phyloP scores from a whole-genome alignment of 169 alveolate species.

The Perkinsus olseni region DNA sequence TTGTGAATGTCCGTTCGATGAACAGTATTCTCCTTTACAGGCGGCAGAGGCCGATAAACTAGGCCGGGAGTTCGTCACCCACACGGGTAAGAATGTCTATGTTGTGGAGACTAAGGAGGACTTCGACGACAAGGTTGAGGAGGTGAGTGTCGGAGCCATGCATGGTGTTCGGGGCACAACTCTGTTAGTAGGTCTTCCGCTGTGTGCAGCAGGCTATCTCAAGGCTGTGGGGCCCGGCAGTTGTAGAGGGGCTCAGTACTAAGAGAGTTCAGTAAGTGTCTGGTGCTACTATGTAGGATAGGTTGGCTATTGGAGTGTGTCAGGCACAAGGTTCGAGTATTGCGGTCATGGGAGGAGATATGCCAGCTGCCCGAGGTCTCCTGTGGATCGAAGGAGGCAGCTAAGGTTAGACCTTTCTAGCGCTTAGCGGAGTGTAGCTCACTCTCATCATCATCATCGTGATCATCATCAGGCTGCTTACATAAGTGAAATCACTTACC shows the following conservation, averaged over 20 bases:
- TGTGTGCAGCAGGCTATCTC: not conserved
- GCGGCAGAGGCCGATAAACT: not conserved
- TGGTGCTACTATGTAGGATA: not conserved
- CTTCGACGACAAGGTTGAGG: not conserved
- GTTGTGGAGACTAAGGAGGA: not conserved
- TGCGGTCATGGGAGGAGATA: not conserved
- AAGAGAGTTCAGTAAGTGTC: not conserved
- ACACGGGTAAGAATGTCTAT: not conserved
- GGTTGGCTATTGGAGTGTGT: not conserved
- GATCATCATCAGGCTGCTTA: not conserved
- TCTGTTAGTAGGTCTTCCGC: not conserved
- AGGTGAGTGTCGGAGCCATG: not conserved
- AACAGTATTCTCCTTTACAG: not conserved
- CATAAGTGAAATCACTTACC: not conserved
- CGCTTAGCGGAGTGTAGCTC: too few relatives aligned
- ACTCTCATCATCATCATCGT: not conserved
- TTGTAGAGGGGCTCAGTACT: not conserved
- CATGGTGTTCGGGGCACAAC: not conserved
- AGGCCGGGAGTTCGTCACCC: not conserved
- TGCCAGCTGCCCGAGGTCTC: not conserved
- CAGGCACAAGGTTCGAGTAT: not conserved
- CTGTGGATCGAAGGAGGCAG: not conserved
- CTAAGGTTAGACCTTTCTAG: not conserved
- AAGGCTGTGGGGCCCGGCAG: not conserved
- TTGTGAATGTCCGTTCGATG: too few relatives aligned